These are phyloP conservation scores for Chloromonas sp. DNA, from an alignment of 163 green algal genomes.

Conservation along the genomic window DNA sequence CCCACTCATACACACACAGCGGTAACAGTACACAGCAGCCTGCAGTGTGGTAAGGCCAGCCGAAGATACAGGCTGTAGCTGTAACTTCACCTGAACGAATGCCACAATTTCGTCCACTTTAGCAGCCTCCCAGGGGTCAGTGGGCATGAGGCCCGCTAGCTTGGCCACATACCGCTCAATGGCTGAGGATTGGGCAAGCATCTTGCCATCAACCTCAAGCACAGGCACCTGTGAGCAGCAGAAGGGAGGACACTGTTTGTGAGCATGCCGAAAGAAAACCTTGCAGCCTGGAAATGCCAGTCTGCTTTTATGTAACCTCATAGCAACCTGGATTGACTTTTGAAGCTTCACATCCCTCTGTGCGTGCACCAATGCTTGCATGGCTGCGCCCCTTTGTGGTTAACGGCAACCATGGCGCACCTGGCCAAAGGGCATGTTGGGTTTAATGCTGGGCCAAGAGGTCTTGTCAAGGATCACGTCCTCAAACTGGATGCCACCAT, in stretches of 20 bases:
- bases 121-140: slow-evolving; percentile 1
- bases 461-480: not conserved
- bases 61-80: too few species aligned
- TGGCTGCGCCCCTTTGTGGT: too few species aligned
- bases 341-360: too few species aligned
- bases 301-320: too few species aligned
- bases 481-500: slow-evolving; percentile 13
- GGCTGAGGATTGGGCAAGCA: slow-evolving; percentile 8
- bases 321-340: too few species aligned
- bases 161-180: slow-evolving; percentile 19
- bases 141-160: slow-evolving; percentile 8
- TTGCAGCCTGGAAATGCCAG: too few species aligned
- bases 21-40: too few species aligned
- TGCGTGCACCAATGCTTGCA: too few species aligned
- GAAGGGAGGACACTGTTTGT: too few species aligned
- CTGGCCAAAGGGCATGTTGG: slow-evolving; percentile 26
- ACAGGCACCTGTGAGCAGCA: slow-evolving; percentile 6
- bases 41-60: too few species aligned
- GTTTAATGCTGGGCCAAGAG: slow-evolving; percentile 15
- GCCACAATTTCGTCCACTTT: not conserved
- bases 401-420: not conserved
- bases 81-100: not conserved
- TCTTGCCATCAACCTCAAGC: slow-evolving; percentile 24
- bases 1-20: too few species aligned
- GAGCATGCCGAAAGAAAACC: too few species aligned